Conservation (phyloP, 1,139 yeast species). For the Hyphopichia fennica region DNA sequence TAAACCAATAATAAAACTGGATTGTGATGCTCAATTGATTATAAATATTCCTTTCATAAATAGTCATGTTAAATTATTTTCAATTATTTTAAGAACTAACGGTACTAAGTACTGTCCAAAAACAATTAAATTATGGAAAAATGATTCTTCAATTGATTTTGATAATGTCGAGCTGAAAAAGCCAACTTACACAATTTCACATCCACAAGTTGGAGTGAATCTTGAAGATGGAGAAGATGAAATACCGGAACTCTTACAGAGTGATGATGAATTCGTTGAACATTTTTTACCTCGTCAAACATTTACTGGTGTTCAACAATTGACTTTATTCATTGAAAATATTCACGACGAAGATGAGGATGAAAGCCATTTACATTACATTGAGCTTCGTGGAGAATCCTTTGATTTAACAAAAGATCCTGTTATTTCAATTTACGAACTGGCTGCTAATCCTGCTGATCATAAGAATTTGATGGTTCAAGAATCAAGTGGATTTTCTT, state of each 20-base stretch:
- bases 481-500: slow-evolving; percentile 14
- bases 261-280: slow-evolving; percentile 67
- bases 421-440: slow-evolving; percentile 74
- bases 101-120: slow-evolving; percentile 67
- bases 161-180: slow-evolving; percentile 53
- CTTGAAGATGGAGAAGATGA: slow-evolving; percentile 32
- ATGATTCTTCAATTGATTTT: slow-evolving; percentile 69
- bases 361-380: slow-evolving; percentile 57
- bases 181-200: slow-evolving; percentile 55
- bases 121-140: slow-evolving; percentile 70
- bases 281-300: slow-evolving; percentile 75
- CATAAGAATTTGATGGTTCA: slow-evolving; percentile 53
- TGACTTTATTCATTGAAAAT: slow-evolving; percentile 67
- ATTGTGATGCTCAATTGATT: slow-evolving; percentile 79
- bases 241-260: slow-evolving; percentile 28
- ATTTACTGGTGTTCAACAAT: slow-evolving; percentile 68
- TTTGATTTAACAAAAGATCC: slow-evolving; percentile 65
- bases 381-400: slow-evolving; percentile 83
- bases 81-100: slow-evolving; percentile 67
- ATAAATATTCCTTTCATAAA: slow-evolving; percentile 72
- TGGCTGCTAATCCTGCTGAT: slow-evolving; percentile 91
- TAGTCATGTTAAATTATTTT: slow-evolving; percentile 71
- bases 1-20: slow-evolving; percentile 60
- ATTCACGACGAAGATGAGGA: slow-evolving; percentile 66
- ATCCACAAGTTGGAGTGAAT: slow-evolving; percentile 60